A percentile compares a stretch with the other conserved stretches of the same genome.
Conservation (phyloP, 805 yeast genomes). For the Saccharomyces eubayanus region DNA sequence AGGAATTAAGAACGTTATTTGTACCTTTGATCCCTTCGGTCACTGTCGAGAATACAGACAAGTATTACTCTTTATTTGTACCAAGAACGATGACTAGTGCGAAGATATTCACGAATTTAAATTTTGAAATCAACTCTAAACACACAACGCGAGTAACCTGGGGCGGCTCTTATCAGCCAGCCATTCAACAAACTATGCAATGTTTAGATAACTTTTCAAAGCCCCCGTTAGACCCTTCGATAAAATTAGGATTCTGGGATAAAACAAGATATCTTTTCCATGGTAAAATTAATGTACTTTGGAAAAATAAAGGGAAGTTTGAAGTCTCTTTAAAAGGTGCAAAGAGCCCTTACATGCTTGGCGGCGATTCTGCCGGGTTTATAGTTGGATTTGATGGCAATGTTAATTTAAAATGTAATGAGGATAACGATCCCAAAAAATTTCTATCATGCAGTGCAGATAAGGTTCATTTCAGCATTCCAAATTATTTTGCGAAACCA, state of each 20-base stretch:
- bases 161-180: conserved; percentile 81
- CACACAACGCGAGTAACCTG: conserved; percentile 63
- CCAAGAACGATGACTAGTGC: conserved; percentile 72
- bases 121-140: conserved; percentile 45
- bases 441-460: conserved; percentile 59
- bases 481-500: conserved; percentile 56
- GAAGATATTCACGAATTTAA: conserved; percentile 58
- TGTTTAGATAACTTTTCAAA: conserved; percentile 78
- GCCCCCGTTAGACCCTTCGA: conserved; percentile 83
- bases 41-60: conserved; percentile 31
- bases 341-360: conserved; percentile 65
- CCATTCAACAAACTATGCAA: conserved; percentile 69
- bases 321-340: conserved; percentile 65
- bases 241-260: conserved; percentile 88
- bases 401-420: conserved; percentile 54
- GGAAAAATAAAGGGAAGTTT: conserved; percentile 44
- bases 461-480: conserved; percentile 60
- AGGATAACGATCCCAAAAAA: conserved; percentile 56
- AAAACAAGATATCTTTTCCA: conserved; percentile 70
- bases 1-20: conserved; percentile 49
- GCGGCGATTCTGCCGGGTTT: conserved; percentile 67
- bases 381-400: conserved; percentile 60
- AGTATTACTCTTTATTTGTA: conserved; percentile 49
- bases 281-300: conserved; percentile 50
- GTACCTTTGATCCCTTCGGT: conserved; percentile 54